A percentile compares a stretch with the other conserved stretches of the same genome.
These are phyloP conservation scores for Nemania diffusa DNA, from an alignment of 2,329 filamentous ascomycete genomes.

Conservation along the genomic window DNA sequence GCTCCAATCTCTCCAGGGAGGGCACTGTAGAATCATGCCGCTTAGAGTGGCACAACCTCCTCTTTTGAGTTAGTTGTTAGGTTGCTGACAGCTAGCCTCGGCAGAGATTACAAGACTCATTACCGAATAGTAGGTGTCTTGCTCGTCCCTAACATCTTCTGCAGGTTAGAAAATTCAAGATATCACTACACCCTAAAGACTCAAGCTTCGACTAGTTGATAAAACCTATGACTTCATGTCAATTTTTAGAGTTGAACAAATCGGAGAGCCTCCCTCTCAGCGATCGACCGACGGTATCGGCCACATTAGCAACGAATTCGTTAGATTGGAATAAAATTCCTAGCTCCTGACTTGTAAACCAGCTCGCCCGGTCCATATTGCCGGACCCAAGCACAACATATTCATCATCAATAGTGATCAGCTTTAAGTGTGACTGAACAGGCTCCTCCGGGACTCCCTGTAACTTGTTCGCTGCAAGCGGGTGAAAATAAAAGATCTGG, in stretches of 20 bases:
- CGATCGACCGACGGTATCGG: slow-evolving; percentile 47
- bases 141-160: background rate
- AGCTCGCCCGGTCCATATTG: slow-evolving; percentile 86
- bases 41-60: background rate
- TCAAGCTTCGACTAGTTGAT: background rate
- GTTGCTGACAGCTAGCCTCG: background rate
- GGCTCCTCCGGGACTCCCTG: slow-evolving; percentile 61
- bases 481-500: slow-evolving; percentile 67
- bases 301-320: slow-evolving; percentile 49
- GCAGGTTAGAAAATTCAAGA: background rate
- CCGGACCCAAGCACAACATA: slow-evolving; percentile 79
- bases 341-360: slow-evolving; percentile 87
- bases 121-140: background rate
- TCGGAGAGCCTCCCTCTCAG: slow-evolving; percentile 50
- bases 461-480: slow-evolving; percentile 38
- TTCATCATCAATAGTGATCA: slow-evolving; percentile 76
- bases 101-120: background rate
- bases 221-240: background rate
- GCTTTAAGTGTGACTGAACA: slow-evolving; percentile 80
- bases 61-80: background rate
- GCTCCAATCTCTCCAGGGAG: background rate
- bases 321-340: slow-evolving; percentile 67
- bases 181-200: background rate
- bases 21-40: background rate
- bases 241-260: slow-evolving; percentile 42